Evolutionary conservation across 1,284 basidiomycete genomes (phyloP).

Genomic region (Marasmius fiardii): DNA sequence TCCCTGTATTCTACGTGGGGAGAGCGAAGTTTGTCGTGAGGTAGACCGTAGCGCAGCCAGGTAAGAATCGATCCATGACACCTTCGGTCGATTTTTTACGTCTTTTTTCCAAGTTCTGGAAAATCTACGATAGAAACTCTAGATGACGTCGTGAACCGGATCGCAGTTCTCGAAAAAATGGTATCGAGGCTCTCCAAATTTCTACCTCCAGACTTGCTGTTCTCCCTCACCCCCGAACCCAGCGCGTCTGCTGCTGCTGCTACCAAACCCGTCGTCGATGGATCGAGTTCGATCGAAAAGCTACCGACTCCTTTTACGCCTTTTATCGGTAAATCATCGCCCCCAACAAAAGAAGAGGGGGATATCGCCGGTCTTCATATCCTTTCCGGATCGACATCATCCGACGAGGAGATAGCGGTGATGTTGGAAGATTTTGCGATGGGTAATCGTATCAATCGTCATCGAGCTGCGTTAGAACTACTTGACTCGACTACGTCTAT

Average conservation of each 20-base stretch:
- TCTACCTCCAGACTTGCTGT: conserved; percentile 7
- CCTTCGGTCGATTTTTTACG: neutral
- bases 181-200: conserved; percentile 12
- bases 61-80: neutral
- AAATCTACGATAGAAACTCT: conserved; percentile 8
- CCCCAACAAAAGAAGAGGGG: neutral
- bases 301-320: neutral
- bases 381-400: neutral
- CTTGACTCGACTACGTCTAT: neutral
- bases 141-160: conserved; percentile 15
- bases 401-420: conserved; percentile 23
- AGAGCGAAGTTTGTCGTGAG: neutral
- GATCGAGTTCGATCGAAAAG: neutral
- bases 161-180: conserved; percentile 13
- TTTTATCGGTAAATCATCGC: neutral
- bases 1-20: neutral
- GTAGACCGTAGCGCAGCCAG: neutral
- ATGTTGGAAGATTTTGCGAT: conserved; percentile 25
- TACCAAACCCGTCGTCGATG: neutral
- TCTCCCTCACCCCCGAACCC: neutral
- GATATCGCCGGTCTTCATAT: neutral
- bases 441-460: conserved; percentile 21
- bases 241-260: too few relatives aligned
- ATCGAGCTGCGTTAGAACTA: conserved; percentile 19
- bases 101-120: neutral